Conservation (phyloP, 495 filamentous ascomycete species). For the Aspergillus saccharolyticus region DNA sequence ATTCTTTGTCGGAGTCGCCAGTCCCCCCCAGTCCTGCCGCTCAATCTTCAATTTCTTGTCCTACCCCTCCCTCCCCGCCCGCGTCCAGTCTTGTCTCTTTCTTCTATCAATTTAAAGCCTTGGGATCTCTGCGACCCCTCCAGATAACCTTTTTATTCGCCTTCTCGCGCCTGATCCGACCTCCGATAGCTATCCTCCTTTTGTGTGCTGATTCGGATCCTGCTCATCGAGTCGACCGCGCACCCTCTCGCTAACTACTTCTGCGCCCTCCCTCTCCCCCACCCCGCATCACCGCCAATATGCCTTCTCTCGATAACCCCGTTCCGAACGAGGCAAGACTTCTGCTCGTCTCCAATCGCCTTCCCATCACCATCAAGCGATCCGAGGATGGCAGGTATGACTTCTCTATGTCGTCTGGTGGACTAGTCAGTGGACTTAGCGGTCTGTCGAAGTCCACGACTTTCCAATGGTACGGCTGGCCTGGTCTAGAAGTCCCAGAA, state of each 20-base stretch:
- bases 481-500: slow-evolving; percentile 78
- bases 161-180: neutral
- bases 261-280: neutral
- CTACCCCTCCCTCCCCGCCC: neutral
- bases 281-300: slow-evolving; percentile 13
- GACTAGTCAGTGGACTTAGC: slow-evolving; percentile 84
- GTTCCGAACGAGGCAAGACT: slow-evolving; percentile 44
- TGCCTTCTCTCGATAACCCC: slow-evolving; percentile 34
- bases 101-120: neutral
- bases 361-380: slow-evolving; percentile 93
- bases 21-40: neutral
- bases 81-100: neutral
- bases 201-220: neutral
- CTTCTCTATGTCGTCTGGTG: slow-evolving; percentile 93
- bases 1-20: neutral
- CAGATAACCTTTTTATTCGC: neutral
- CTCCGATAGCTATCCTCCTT: neutral
- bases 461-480: slow-evolving; percentile 98
- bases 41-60: slow-evolving; percentile 3
- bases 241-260: neutral
- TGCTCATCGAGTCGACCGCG: neutral
- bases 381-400: slow-evolving; percentile 77
- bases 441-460: slow-evolving; percentile 86
- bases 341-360: slow-evolving; percentile 85
- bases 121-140: neutral